Evolutionary conservation across 176 grass and related monocot species (phyloP), one percentile per base, ranked within the genome.

Genomic region (Neostapfia colusana): DNA sequence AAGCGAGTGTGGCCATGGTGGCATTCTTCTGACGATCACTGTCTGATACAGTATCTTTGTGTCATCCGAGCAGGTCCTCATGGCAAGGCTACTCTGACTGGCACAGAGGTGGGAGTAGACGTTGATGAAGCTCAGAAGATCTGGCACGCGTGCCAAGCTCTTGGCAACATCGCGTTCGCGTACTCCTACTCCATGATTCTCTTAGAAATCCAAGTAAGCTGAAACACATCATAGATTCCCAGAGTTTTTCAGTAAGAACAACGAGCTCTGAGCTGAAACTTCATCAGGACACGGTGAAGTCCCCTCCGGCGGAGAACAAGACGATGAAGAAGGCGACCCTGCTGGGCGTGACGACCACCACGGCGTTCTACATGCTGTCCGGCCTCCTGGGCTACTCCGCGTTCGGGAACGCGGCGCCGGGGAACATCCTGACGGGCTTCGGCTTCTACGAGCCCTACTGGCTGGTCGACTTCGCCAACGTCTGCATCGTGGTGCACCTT

Each of bases 171-270:
- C 15, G 95, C 95, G 0, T 99, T 99, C 48, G 91, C 95, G 3
- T 99, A 99, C 54, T 95, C 91, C 0, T 99, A 86, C 79, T 92
- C 95, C 31, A 82, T 99, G 89, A 88, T 99, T 74, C 85, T 99
- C 5, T 91, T 95, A 15, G 95, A 99, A 81, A 99, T 99, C 69
- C 91, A 99, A 81, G 94, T 89, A 86, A 64, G 59, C 8, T 61
- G 1, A 31, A 31, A 3, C 31, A 59, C 2, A 35, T 1, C 4
- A 38, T 26, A 8, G 45, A 21, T 11, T 20, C 24, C 77, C 20
- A 76, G 55, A 81, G 35, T n/a, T 14, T 48, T 23, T 23, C 6
- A 63, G 54, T 41, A 18, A 31, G 16, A 37, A 16, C 38, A 35
- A 23, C 3, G 14, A 20, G 14, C 18, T 15, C 28, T 44, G 6